Conservation (phyloP, 805 yeast genomes). For the Crinitomyces ghanaensis region DNA sequence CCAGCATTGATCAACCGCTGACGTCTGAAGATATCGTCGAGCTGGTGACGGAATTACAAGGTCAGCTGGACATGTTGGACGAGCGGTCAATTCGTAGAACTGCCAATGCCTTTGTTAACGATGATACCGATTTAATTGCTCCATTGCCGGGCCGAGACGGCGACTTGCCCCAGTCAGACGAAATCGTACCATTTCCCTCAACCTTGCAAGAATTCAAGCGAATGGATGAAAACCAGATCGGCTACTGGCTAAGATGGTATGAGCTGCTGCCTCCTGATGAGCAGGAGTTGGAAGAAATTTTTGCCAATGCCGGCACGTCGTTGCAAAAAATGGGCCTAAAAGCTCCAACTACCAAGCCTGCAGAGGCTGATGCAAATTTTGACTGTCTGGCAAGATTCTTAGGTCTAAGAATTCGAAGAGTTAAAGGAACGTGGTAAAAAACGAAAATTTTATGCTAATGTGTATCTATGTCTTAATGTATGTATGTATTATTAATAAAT, state of each 20-base stretch:
- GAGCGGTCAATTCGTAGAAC: constrained; percentile 64
- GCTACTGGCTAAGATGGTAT: constrained; percentile 56
- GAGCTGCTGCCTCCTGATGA: constrained; percentile 60
- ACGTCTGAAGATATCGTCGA: constrained; percentile 79
- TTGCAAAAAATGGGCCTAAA: constrained; percentile 32
- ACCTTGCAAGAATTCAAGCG: constrained; percentile 42
- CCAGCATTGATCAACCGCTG: constrained; percentile 56
- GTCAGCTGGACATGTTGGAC: constrained; percentile 67
- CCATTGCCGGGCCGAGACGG: constrained; percentile 76
- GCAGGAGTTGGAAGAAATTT: constrained; percentile 41
- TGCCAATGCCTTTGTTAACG: constrained; percentile 43
- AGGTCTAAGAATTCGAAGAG: constrained; percentile 50
- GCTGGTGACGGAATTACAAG: constrained; percentile 80
- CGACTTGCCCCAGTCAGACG: constrained; percentile 43
- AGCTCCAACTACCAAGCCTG: constrained; percentile 28
- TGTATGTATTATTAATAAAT: not conserved
- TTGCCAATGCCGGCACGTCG: constrained; percentile 26
- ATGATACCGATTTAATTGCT: constrained; percentile 38
- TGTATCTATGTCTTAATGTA: not conserved
- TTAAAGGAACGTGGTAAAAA: constrained; percentile 37
- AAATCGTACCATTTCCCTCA: constrained; percentile 39
- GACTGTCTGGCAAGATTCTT: constrained; percentile 58
- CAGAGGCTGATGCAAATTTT: constrained; percentile 42
- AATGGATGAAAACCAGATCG: constrained; percentile 35
- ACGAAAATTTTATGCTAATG: constrained; percentile 1